Evolutionary conservation across 2,329 filamentous ascomycete species (phyloP).

Genomic region (Pseudogymnoascus pannorum): DNA sequence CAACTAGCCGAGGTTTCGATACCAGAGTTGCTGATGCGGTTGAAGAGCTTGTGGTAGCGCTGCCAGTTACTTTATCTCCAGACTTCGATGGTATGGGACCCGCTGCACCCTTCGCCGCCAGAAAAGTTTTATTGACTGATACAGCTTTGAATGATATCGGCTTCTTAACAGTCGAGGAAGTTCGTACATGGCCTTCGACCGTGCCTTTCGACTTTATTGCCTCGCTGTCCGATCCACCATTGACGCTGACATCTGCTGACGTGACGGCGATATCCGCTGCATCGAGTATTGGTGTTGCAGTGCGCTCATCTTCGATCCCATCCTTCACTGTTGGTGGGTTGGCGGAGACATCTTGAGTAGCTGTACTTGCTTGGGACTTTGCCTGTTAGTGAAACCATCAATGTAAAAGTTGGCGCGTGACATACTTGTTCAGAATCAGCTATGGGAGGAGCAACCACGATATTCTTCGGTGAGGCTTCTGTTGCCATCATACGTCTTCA

Average conservation of each 20-base stretch:
- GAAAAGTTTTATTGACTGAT: slow-evolving; percentile 77
- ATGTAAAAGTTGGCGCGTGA: slow-evolving; percentile 9
- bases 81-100: slow-evolving; percentile 41
- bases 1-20: slow-evolving; percentile 64
- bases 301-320: slow-evolving; percentile 41
- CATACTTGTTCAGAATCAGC: slow-evolving; percentile 11
- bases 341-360: slow-evolving; percentile 40
- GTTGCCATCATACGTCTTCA: slow-evolving; percentile 58
- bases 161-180: slow-evolving; percentile 60
- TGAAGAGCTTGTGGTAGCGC: slow-evolving; percentile 36
- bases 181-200: slow-evolving; percentile 51
- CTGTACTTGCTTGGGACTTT: slow-evolving; percentile 4
- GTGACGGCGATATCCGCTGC: slow-evolving; percentile 50
- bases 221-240: slow-evolving; percentile 71
- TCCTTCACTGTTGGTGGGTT: slow-evolving; percentile 40
- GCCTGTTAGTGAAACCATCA: not conserved
- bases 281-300: slow-evolving; percentile 44
- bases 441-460: slow-evolving; percentile 24
- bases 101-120: slow-evolving; percentile 59
- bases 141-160: slow-evolving; percentile 75
- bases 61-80: slow-evolving; percentile 40
- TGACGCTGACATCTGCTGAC: slow-evolving; percentile 61
- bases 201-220: slow-evolving; percentile 52
- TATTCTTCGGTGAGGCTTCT: slow-evolving; percentile 48
- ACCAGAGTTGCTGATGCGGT: slow-evolving; percentile 41